phyloP scores from a whole-genome alignment of 140 eudicot genomes.

The Ambrosia hybrid region DNA sequence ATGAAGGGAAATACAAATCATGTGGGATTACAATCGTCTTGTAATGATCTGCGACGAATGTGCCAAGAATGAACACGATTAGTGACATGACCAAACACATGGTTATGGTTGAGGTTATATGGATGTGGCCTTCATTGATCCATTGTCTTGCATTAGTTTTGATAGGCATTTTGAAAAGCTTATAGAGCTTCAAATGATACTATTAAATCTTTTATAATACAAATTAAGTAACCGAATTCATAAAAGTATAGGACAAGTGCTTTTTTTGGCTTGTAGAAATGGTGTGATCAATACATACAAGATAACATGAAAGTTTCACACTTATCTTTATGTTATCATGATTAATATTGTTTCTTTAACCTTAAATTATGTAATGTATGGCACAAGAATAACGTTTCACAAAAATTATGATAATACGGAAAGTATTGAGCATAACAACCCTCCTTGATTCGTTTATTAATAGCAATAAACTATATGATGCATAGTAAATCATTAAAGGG shows the following conservation, averaged over 20 bases:
- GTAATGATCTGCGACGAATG: constrained; percentile 44
- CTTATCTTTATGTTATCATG: not conserved
- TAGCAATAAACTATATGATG: too few species aligned
- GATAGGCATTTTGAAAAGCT: constrained; percentile 8
- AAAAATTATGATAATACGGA: too few species aligned
- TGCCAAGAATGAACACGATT: constrained; percentile 50
- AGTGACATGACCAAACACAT: constrained; percentile 47
- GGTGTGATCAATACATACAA: constrained; percentile 31
- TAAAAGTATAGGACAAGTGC: constrained; percentile 22
- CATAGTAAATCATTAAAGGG: too few species aligned
- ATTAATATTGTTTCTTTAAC: constrained; percentile 6
- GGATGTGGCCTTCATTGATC: constrained; percentile 40
- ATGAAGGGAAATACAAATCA: constrained; percentile 48
- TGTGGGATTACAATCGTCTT: constrained; percentile 44
- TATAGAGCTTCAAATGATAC: not conserved
- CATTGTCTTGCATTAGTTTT: constrained; percentile 21
- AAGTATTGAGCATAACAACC: too few species aligned
- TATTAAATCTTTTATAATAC: not conserved
- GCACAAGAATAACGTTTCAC: too few species aligned
- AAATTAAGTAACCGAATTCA: not conserved
- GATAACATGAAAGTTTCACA: constrained; percentile 18
- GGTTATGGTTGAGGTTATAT: constrained; percentile 54
- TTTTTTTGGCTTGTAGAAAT: constrained; percentile 25
- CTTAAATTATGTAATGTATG: constrained; percentile 1
- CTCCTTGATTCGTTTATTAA: too few species aligned